phyloP scores from a whole-genome alignment of 1,139 yeast species.

The Hyphopichia wangnamkhiaoensis region DNA sequence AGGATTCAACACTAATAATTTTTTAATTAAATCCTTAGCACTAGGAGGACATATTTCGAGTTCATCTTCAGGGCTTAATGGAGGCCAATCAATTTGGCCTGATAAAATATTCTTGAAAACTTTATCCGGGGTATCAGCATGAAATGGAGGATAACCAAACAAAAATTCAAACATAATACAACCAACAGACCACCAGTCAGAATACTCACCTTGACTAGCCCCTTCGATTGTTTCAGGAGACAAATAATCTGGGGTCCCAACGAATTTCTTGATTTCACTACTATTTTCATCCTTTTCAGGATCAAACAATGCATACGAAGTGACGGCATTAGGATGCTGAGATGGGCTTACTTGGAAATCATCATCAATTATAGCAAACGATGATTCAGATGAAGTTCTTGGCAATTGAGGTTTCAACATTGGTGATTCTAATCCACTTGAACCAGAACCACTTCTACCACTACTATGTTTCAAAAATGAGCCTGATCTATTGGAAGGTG shows the following conservation, averaged over 20 bases:
- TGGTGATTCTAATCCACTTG: slow-evolving; percentile 52
- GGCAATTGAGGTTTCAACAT: slow-evolving; percentile 47
- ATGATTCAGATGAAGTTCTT: slow-evolving; percentile 54
- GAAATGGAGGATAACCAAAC: slow-evolving; percentile 95
- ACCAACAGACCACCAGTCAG: slow-evolving; percentile 99
- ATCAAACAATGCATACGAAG: slow-evolving; percentile 66
- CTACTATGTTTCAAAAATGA: slow-evolving; percentile 4
- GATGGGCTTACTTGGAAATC: slow-evolving; percentile 33
- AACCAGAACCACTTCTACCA: slow-evolving; percentile 21
- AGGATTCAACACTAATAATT: slow-evolving; percentile 65
- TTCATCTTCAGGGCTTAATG: slow-evolving; percentile 54
- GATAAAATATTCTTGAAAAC: slow-evolving; percentile 80
- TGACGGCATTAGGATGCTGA: slow-evolving; percentile 24
- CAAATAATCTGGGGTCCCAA: slow-evolving; percentile 96
- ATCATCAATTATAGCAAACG: slow-evolving; percentile 56
- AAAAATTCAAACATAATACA: slow-evolving; percentile 90
- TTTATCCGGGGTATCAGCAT: slow-evolving; percentile 73
- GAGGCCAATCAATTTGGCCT: slow-evolving; percentile 85
- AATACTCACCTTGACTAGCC: slow-evolving; percentile 76
- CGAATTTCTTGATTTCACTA: slow-evolving; percentile 54
- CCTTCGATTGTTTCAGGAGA: slow-evolving; percentile 97
- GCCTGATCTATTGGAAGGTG: slow-evolving; percentile 2
- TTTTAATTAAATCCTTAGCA: slow-evolving; percentile 73
- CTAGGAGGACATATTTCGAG: slow-evolving; percentile 56
- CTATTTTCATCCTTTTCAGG: slow-evolving; percentile 55